Base-by-base conservation (phyloP, 2,329 filamentous ascomycete genomes). In the Verruconis gallopava region DNA sequence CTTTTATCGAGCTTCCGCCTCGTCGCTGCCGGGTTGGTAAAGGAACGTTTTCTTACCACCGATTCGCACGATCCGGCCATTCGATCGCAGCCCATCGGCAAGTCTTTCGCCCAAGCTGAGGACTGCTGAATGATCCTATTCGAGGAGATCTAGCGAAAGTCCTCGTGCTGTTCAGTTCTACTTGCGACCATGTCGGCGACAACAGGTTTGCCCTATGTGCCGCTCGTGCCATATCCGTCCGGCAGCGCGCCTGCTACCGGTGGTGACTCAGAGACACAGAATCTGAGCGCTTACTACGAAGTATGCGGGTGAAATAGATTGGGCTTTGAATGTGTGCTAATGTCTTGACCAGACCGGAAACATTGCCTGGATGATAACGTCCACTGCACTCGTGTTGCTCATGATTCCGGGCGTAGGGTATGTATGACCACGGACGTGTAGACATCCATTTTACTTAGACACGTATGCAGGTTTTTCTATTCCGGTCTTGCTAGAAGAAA, bases 331-430 rank as follows among this genome's bases (percentile, higher is more conserved):
- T n/a, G n/a, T n/a, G n/a, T n/a, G n/a, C n/a, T n/a, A n/a, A n/a
- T 51, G 57, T 46, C 28, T 44, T 17, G 39, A 28, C n/a, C n/a
- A 89, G 79, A 72, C 78, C 45, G 86, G 85, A 55, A 77, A 93
- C 64, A 77, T 93, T 55, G 75, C 80, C 44, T 94, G 84, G 79
- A 75, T 93, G 56, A 68, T 86, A 53, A 75, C 77, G 41, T 77
- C 75, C 22, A 74, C 85, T 3, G 84, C 82, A 13, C 75, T 93
- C 38, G 85, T 93, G 44, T 69, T 93, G 51, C 77, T 93, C 57
- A 93, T 93, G 85, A 85, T 93, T 59, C 86, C 86, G 28, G 86
- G 86, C 44, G 85, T 93, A 55, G 86, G 74, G 71, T 75, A 63
- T 49, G 61, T 52, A 30, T 41, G 61, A 45, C n/a, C n/a, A n/a